phyloP scores from a whole-genome alignment of 148 eudicot species.

The Chenopodium quinoa region DNA sequence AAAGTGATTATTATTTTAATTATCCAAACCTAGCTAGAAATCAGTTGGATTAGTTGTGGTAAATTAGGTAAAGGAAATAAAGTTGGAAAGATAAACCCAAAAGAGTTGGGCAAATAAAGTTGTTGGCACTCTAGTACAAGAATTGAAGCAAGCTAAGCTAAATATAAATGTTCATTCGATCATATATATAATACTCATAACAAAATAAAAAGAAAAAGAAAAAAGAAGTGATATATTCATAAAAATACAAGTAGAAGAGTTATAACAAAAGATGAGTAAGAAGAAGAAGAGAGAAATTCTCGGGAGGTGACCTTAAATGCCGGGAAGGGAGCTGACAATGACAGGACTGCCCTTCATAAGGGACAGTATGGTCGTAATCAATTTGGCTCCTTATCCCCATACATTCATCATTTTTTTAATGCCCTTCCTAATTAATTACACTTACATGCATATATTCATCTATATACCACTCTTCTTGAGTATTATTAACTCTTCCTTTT shows the following conservation, averaged over 20 bases:
- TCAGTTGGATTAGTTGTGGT: background rate
- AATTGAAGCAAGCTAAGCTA: background rate
- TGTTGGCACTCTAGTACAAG: background rate
- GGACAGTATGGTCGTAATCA: constrained; percentile 45
- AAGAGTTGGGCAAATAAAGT: background rate
- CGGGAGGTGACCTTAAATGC: constrained; percentile 63
- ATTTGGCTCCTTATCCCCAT: constrained; percentile 27
- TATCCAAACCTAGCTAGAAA: background rate
- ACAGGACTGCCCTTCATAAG: constrained; percentile 41
- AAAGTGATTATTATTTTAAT: too few species aligned
- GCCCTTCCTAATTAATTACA: background rate
- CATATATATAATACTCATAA: too few species aligned
- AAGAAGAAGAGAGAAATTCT: constrained; percentile 28
- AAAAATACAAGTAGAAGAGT: too few species aligned
- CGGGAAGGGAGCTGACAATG: constrained; percentile 51
- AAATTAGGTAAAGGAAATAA: background rate
- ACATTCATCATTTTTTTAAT: background rate
- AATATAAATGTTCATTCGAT: too few species aligned
- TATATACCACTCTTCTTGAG: too few species aligned
- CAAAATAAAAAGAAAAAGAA: too few species aligned
- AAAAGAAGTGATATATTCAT: too few species aligned
- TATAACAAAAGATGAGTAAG: background rate
- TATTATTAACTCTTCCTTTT: too few species aligned
- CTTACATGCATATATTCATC: too few species aligned
- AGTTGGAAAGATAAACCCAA: background rate